Conservation (phyloP, 1,139 yeast genomes). For the Yamadazyma membranifaciens region DNA sequence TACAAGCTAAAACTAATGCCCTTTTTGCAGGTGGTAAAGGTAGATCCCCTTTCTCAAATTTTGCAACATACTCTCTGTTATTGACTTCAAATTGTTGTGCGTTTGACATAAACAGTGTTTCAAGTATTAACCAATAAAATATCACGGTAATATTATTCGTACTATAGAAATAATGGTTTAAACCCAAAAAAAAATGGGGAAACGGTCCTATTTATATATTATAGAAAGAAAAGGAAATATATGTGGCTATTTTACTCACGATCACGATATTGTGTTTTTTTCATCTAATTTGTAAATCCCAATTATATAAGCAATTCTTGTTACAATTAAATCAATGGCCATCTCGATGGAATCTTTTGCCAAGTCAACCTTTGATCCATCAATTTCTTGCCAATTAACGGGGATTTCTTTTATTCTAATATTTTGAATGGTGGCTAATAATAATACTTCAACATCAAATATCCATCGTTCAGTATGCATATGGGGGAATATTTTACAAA, state of each 20-base stretch:
- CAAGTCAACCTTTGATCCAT: conserved; percentile 88
- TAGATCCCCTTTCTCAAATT: conserved; percentile 24
- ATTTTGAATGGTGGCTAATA: conserved; percentile 70
- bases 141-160: too few relatives aligned
- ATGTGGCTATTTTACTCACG: conserved; percentile 1
- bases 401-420: conserved; percentile 75
- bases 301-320: conserved; percentile 80
- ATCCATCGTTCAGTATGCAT: conserved; percentile 99
- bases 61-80: conserved; percentile 16
- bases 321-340: conserved; percentile 95
- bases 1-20: conserved; percentile 38
- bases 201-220: background rate
- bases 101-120: conserved; percentile 17
- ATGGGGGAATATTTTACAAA: conserved; percentile 69
- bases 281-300: conserved; percentile 64
- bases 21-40: conserved; percentile 37
- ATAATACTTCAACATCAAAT: conserved; percentile 88
- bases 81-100: conserved; percentile 23
- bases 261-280: conserved; percentile 22
- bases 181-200: background rate
- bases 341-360: conserved; percentile 88
- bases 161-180: too few relatives aligned
- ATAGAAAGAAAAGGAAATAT: background rate
- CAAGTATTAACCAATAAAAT: too few relatives aligned
- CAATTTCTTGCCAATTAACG: conserved; percentile 96